Evolutionary conservation across 176 grass and related monocot species (phyloP), one percentile per base, ranked within the genome.

Genomic region (Lolium rigidum): DNA sequence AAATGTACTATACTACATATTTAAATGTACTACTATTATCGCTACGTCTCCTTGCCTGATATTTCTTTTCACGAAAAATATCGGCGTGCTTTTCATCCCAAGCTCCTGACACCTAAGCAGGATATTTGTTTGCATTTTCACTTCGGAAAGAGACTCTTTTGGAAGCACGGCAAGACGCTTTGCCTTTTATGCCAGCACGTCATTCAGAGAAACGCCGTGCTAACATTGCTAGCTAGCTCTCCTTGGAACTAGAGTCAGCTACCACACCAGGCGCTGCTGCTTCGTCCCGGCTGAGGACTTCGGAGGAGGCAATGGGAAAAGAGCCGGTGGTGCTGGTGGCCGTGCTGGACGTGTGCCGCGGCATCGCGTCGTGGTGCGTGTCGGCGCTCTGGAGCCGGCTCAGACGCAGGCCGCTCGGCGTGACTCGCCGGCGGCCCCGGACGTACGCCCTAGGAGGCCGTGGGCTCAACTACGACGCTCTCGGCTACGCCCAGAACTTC

Each of bases 401-500:
- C 14, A 82, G 70, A 9, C 62, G 66, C 1, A 79, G 76, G 51
- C 58, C 52, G 73, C 62, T 79, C 46, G 21, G 48, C 64, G 50
- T 79, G 55, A 58, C 80, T 5, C 87, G 57, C 46, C 68, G 88
- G 58, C 79, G 46, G 24, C 60, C 66, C 28, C 51, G 46, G 46
- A 28, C 76, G 11, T 79, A 60, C 82, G 37, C 82, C 71, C 74
- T 85, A 21, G 35, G 82, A 38, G 83, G 76, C 71, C 81, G 91
- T 5, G 81, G 85, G 79, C 82, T 93, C 70, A 93, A 86, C 86
- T 93, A 93, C 80, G 91, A 88, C 84, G 82, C 88, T 64, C 77
- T 88, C 68, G 86, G 85, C 78, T 93, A 93, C 60, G 47, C 88
- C 22, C 88, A 93, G 63, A 93, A 90, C 81, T 93, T 93, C 52